Percentiles rank a stretch among this genome's conserved stretches.
These are phyloP conservation scores for Alternaria triticina DNA, from an alignment of 2,329 filamentous ascomycete genomes.

Conservation along the genomic window DNA sequence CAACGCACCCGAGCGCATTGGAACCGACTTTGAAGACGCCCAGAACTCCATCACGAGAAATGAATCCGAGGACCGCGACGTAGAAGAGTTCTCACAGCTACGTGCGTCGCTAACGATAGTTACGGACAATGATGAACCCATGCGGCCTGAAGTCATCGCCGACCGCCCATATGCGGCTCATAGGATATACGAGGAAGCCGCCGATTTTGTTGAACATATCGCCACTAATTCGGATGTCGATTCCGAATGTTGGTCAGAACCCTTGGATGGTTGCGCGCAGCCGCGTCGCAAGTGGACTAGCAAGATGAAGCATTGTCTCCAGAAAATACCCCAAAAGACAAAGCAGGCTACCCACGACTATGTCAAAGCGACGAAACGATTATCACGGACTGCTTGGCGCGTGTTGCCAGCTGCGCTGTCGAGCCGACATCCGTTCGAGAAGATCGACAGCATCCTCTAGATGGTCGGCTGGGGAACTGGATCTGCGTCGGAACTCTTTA, in stretches of 20 bases:
- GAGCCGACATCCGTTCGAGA: not conserved
- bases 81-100: not conserved
- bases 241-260: not conserved
- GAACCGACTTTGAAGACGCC: not conserved
- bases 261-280: not conserved
- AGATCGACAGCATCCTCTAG: not conserved
- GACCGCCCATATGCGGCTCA: not conserved
- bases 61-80: not conserved
- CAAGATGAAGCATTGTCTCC: not conserved
- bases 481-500: not conserved
- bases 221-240: not conserved
- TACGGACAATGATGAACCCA: not conserved
- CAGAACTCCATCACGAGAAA: not conserved
- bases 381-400: not conserved
- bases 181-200: not conserved
- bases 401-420: not conserved
- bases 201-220: not conserved
- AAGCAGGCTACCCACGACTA: not conserved
- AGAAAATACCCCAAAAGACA: not conserved
- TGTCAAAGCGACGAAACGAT: constrained; percentile 1
- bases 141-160: not conserved
- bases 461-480: not conserved
- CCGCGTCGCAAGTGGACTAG: not conserved
- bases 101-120: not conserved
- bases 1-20: not conserved